Evolutionary conservation across 805 yeast genomes (phyloP), one percentile per base, ranked within the genome.

Genomic region (Lipomyces oligophaga): DNA sequence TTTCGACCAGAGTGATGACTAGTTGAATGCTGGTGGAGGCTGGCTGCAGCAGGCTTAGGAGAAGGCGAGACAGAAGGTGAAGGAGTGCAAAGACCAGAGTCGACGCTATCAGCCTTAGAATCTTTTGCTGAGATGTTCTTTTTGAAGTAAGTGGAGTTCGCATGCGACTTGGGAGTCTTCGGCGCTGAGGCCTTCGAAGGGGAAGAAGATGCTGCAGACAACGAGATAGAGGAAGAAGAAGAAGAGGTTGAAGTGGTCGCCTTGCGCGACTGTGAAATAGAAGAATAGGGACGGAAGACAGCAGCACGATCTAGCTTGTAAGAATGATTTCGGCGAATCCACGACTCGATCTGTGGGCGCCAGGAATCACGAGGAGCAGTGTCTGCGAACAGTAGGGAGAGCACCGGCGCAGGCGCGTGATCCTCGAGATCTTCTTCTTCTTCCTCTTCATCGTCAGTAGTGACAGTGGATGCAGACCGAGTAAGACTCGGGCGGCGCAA

Each of bases 1-100:
- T 75, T 76, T 57, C 95, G 47, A 21, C 55, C 49, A 16, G 32
- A 31, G 36, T 47, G 55, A 20, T 27, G 41, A 28, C 31, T 18
- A 24, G n/a, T 15, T 13, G 11, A 28, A 18, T 11, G 11, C 25
- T 38, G 7, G 13, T 34, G 38, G 15, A 41, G 20, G 5, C 49
- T 36, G 7, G 49, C 39, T 13, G 55, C 30, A 1, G 36, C 22
- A 6, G 18, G 47, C 43, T 43, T 37, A 24, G 56, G 52, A 0
- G 54, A 43, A 10, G 53, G 52, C 30, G 56, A 38, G 8, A 24
- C 34, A 15, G 52, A 26, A 8, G 38, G 43, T 13, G 38, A 21
- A 15, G 44, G 57, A 21, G 43, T 43, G 25, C 37, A 26, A 21
- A 46, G 39, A 21, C 43, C 52, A 11, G 38, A 22, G 35, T 49